Conservation (phyloP, 306 rosid species). For the Sphenostylis stenocarpa region DNA sequence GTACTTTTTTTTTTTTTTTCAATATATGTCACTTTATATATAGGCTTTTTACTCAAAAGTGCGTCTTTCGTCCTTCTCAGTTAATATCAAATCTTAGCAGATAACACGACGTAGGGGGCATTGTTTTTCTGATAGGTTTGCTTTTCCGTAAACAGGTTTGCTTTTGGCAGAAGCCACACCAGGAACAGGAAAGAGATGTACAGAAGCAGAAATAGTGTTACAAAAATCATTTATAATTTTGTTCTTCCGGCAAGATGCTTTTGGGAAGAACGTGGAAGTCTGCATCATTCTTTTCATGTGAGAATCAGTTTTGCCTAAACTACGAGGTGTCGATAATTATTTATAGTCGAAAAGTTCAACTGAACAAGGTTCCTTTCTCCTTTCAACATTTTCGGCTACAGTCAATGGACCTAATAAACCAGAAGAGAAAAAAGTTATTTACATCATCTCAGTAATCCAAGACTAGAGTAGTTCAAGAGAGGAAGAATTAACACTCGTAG, state of each 20-base stretch:
- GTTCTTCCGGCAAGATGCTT: constrained; percentile 8
- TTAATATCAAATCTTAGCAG: not conserved
- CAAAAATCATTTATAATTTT: constrained; percentile 2
- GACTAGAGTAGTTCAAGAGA: not conserved
- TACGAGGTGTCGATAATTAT: not conserved
- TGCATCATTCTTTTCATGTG: constrained; percentile 11
- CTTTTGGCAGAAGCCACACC: constrained; percentile 23
- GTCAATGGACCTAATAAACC: not conserved
- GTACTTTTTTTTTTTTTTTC: not conserved
- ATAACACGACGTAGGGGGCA: not conserved
- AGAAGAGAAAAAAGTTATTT: not conserved
- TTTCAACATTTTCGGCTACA: not conserved
- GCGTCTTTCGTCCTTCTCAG: not conserved
- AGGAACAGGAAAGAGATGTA: constrained; percentile 16
- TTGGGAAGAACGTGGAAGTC: constrained; percentile 10
- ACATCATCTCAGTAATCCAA: not conserved
- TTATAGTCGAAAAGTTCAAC: constrained; percentile 13
- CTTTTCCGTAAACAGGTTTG: constrained; percentile 19
- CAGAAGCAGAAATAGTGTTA: not conserved
- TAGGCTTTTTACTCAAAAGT: constrained; percentile 10
- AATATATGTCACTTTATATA: not conserved
- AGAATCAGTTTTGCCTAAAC: constrained; percentile 17
- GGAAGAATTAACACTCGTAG: not conserved
- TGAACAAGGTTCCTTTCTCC: not conserved
- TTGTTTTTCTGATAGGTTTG: constrained; percentile 18